Evolutionary conservation across 805 yeast species (phyloP), one percentile per base, ranked within the genome.

Genomic region (Cyberlindnera mycetangii): DNA sequence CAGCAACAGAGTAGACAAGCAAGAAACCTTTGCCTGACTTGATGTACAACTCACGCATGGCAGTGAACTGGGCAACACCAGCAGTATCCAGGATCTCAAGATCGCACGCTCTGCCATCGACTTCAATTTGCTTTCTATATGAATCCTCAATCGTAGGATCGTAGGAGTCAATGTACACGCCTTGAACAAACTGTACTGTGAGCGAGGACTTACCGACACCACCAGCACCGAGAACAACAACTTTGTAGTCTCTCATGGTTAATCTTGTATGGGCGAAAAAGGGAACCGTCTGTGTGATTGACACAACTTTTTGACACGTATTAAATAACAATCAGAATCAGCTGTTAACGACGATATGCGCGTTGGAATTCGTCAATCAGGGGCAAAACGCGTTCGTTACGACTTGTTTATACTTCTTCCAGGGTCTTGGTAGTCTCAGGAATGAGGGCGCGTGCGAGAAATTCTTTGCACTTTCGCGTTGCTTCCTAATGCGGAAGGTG

Each of bases 81-180:
- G 96, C 96, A 3, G 97, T 89, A 60, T 93, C 99, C 49, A 90
- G 69, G 42, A 85, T 82, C 66, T 92, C 97, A 55, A 92, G 71
- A 52, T 85, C 87, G 59, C 93, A 87, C 5, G 88, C 82, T 53
- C 92, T 78, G 27, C 89, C 95, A 63, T 92, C 97, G 28, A 92
- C 82, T 57, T 84, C 89, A 46, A 89, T 80, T 53, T 87, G 90
- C 60, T 89, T 90, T 37, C 95, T 72, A 66, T 92, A 93, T 1
- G 97, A 88, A 60, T 92, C 98, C 62, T 92, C 99, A 52, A 92
- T 93, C 8, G 99, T 93, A 8, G 99, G 98, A 60, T 92, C 98
- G 67, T 92, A 92, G 30, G 89, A 77, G 58, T 92, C 97, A 44
- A 88, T 79, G 63, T 88, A 90, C 2, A 85, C 85, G 10, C 93